Percentiles rank a stretch among this genome's conserved stretches.
Evolutionary conservation across 192 early-diverging fungal species (phyloP).

Genomic region (Mortierella antarctica): DNA sequence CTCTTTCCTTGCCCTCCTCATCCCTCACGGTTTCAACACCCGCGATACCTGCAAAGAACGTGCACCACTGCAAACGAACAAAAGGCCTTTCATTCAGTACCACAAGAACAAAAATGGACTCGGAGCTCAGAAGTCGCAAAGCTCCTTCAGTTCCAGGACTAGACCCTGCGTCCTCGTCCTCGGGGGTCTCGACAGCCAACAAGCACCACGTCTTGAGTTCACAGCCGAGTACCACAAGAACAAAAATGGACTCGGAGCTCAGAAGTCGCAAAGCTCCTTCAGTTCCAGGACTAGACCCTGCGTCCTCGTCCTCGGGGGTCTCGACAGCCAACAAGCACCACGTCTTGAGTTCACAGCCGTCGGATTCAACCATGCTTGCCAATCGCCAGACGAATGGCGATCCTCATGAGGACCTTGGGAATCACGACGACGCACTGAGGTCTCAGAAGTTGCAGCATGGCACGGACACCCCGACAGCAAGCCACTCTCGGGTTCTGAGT

Average conservation of each 20-base stretch:
- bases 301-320: neutral
- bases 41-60: no score
- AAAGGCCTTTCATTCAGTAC: neutral
- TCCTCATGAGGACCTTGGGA: neutral
- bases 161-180: neutral
- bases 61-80: no score
- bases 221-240: neutral
- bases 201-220: constrained; percentile 10
- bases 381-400: neutral
- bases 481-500: neutral
- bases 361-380: neutral
- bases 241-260: constrained; percentile 36
- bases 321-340: constrained; percentile 40
- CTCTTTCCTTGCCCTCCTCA: neutral
- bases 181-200: constrained; percentile 31
- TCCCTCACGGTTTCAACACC: neutral
- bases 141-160: constrained; percentile 4
- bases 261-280: constrained; percentile 27
- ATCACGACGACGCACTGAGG: neutral
- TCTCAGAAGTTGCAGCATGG: neutral
- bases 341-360: neutral
- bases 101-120: constrained; percentile 20
- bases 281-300: neutral
- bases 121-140: constrained; percentile 39
- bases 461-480: neutral